Evolutionary conservation across 306 rosid genomes (phyloP).

Genomic region (Vigna hirtella): DNA sequence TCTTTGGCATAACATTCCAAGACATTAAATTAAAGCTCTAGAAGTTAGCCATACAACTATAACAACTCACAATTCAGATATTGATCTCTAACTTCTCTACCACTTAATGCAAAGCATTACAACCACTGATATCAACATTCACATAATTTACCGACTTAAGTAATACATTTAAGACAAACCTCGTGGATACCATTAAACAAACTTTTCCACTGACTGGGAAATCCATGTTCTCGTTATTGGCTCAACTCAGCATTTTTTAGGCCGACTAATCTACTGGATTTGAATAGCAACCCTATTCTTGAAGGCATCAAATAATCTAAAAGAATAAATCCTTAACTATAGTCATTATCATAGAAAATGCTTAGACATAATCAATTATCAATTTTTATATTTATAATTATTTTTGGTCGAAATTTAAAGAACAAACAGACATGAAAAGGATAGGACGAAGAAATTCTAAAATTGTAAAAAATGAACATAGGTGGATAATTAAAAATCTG

Average conservation of each 20-base stretch:
- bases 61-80: conserved; percentile 16
- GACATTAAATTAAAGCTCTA: conserved; percentile 29
- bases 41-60: conserved; percentile 13
- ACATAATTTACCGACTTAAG: conserved; percentile 4
- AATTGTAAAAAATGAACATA: background rate
- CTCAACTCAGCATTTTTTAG: conserved; percentile 8
- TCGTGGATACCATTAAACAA: conserved; percentile 1
- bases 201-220: conserved; percentile 1
- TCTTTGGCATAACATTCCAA: conserved; percentile 33
- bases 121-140: conserved; percentile 31
- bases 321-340: conserved; percentile 6
- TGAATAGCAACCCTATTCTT: background rate
- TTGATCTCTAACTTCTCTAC: conserved; percentile 15
- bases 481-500: background rate
- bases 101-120: conserved; percentile 27
- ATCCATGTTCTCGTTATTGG: conserved; percentile 22
- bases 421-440: background rate
- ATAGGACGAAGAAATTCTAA: background rate
- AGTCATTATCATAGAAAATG: conserved; percentile 10
- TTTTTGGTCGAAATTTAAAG: background rate
- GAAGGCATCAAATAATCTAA: background rate
- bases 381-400: conserved; percentile 21
- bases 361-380: background rate
- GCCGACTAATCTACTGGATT: conserved; percentile 17
- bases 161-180: background rate